Conservation (phyloP, 208 protist species). For the Leishmania major region DNA sequence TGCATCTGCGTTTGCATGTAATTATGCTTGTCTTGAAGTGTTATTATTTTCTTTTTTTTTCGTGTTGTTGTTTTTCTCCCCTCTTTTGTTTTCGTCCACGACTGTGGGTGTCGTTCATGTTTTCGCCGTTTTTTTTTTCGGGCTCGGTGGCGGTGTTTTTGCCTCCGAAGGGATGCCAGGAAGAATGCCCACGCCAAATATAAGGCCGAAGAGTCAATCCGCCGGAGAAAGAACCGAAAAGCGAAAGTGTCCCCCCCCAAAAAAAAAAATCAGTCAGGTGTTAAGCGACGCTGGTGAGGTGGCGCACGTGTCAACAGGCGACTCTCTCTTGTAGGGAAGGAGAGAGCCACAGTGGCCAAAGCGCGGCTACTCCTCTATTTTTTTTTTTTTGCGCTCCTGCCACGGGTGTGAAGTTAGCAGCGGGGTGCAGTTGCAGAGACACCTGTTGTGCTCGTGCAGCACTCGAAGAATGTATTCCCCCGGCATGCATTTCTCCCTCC, state of each 20-base stretch:
- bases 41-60: too few relatives aligned
- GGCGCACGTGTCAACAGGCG: background rate
- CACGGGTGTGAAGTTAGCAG: background rate
- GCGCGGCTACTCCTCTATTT: background rate
- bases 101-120: background rate
- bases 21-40: background rate
- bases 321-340: background rate
- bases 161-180: background rate
- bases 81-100: background rate
- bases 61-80: background rate
- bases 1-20: background rate
- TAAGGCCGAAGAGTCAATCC: too few relatives aligned
- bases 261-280: background rate
- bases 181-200: background rate
- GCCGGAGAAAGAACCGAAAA: background rate
- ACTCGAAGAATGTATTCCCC: background rate
- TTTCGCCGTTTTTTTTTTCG: background rate
- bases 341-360: background rate
- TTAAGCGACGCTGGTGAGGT: background rate
- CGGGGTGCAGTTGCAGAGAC: background rate
- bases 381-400: background rate
- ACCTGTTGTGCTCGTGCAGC: background rate
- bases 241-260: background rate
- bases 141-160: background rate
- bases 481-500: background rate